Conservation (phyloP, 2,329 filamentous ascomycete species). For the Epichloe bromicola region DNA sequence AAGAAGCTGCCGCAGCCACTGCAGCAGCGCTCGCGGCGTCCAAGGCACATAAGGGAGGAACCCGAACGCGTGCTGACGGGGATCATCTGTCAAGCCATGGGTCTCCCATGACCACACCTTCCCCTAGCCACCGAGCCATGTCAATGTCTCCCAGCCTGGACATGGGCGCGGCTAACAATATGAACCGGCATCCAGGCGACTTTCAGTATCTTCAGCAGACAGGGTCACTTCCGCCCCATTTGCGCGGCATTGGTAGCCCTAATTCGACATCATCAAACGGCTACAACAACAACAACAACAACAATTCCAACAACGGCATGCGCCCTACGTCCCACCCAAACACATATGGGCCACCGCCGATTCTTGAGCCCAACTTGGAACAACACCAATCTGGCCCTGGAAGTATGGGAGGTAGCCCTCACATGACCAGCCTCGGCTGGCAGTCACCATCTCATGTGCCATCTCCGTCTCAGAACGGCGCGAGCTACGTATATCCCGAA, state of each 20-base stretch:
- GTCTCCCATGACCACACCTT: slow-evolving; percentile 68
- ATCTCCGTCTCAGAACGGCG: slow-evolving; percentile 55
- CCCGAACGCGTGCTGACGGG: slow-evolving; percentile 51
- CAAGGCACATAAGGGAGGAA: slow-evolving; percentile 24
- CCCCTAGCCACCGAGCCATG: slow-evolving; percentile 68
- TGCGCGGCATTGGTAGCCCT: slow-evolving; percentile 64
- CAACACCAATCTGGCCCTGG: slow-evolving; percentile 52
- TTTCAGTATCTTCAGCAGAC: slow-evolving; percentile 62
- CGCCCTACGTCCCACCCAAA: slow-evolving; percentile 77
- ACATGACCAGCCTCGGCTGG: slow-evolving; percentile 74
- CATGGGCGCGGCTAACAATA: slow-evolving; percentile 51
- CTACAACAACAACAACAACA: slow-evolving; percentile 28
- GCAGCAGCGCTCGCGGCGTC: slow-evolving; percentile 64
- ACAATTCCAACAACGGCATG: slow-evolving; percentile 29
- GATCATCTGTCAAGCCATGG: slow-evolving; percentile 58
- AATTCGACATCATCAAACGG: slow-evolving; percentile 52
- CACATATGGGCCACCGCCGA: slow-evolving; percentile 69
- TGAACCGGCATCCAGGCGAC: slow-evolving; percentile 51
- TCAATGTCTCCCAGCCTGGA: slow-evolving; percentile 72
- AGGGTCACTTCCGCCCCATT: slow-evolving; percentile 68
- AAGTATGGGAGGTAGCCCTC: slow-evolving; percentile 73
- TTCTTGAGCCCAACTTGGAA: slow-evolving; percentile 74
- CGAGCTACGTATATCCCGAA: slow-evolving; percentile 68
- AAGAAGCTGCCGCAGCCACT: slow-evolving; percentile 81
- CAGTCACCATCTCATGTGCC: slow-evolving; percentile 68